phyloP scores from a whole-genome alignment of 2,329 filamentous ascomycete species.

The Fusarium sp. region DNA sequence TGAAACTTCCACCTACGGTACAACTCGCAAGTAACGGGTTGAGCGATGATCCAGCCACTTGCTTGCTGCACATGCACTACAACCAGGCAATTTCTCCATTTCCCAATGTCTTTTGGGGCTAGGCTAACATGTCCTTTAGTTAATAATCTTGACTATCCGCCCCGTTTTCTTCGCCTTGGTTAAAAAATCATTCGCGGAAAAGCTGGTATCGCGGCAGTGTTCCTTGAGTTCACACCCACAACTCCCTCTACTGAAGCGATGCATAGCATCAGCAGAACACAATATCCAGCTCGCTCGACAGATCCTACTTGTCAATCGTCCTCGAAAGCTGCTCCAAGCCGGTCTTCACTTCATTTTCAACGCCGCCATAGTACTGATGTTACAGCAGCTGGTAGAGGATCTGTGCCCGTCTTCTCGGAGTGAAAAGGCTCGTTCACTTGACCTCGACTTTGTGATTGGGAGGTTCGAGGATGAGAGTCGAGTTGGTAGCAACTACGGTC shows the following conservation, averaged over 20 bases:
- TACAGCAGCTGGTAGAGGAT: slow-evolving; percentile 56
- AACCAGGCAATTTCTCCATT: slow-evolving; percentile 49
- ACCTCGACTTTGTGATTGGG: slow-evolving; percentile 54
- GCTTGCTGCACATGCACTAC: slow-evolving; percentile 60
- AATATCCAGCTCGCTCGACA: slow-evolving; percentile 59
- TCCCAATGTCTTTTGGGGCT: background rate
- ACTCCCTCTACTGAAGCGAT: slow-evolving; percentile 50
- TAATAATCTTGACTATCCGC: slow-evolving; percentile 60
- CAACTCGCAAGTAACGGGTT: slow-evolving; percentile 50
- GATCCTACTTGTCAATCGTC: slow-evolving; percentile 50
- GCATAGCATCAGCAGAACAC: slow-evolving; percentile 56
- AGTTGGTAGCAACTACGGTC: slow-evolving; percentile 52
- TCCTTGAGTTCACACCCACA: slow-evolving; percentile 39
- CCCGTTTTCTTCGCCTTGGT: slow-evolving; percentile 60
- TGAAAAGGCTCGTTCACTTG: slow-evolving; percentile 37
- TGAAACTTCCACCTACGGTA: slow-evolving; percentile 51
- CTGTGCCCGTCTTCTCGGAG: slow-evolving; percentile 43
- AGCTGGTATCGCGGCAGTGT: slow-evolving; percentile 47
- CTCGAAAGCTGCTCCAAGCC: slow-evolving; percentile 55
- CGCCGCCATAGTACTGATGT: slow-evolving; percentile 59
- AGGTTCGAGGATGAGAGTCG: slow-evolving; percentile 54
- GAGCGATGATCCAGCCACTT: slow-evolving; percentile 55
- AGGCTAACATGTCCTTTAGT: slow-evolving; percentile 37
- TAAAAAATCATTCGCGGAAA: slow-evolving; percentile 58
- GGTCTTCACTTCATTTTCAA: slow-evolving; percentile 63